Evolutionary conservation across 257 asterid genomes (phyloP), one percentile per base, ranked within the genome.

Genomic region (Solanum etuberosum): DNA sequence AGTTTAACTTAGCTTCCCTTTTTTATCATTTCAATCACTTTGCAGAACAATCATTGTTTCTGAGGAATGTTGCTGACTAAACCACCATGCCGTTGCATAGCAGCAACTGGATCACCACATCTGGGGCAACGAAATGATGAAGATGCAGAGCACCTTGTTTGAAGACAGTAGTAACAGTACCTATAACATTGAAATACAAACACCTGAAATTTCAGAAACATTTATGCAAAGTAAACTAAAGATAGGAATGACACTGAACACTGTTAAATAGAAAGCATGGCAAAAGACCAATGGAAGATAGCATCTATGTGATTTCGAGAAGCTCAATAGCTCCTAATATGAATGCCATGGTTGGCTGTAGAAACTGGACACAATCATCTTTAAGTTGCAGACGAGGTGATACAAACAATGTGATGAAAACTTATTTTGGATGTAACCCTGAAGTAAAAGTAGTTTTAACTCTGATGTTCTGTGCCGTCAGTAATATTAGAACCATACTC

Each of bases 121-220:
- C 95, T 90, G 82, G 96, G 88, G 92, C 99, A 97, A 90, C 95
- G 93, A 82, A 94, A 97, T 5, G 98, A 89, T 89, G 90, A 92
- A 83, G 97, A 72, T 42, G 97, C 97, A 31, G 96, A 92, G 90
- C 98, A 95, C 86, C 98, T 90, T 9, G 98, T 97, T 86, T 96
- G 92, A 74, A 97, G 96, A 89, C 98, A 97, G 87, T 92, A 97
- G 90, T 97, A 97, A 87, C 98, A 97, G 86, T 94, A 95, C 94
- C 99, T 97, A 92, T 72, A 84, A 87, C 81, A 89, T 83, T 31
- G 59, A 76, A 86, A 67, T 73, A 77, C 21, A 40, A 80, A 70
- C 63, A 35, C 29, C 14, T 35, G 43, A n/a, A 29, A 4, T 70
- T 85, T 88, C 40, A 72, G 20, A 18, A 61, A 16, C 85, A 77